Evolutionary conservation across 805 yeast genomes (phyloP).

Genomic region (Barnettozyma wickerhamii): DNA sequence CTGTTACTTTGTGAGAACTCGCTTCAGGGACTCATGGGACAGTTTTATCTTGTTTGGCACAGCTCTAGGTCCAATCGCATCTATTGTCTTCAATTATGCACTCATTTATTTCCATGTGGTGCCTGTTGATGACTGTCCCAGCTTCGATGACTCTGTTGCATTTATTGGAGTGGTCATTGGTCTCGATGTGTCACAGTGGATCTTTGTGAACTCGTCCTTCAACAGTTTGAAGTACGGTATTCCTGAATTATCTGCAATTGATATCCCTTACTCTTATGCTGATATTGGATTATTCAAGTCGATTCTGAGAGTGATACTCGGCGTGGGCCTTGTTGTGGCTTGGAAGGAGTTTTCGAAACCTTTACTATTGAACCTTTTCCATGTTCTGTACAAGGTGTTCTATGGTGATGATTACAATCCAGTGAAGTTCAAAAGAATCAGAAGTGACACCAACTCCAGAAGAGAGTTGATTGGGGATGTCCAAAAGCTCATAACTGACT

Average conservation of each 20-base stretch:
- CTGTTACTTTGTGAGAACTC: slow-evolving; percentile 45
- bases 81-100: slow-evolving; percentile 38
- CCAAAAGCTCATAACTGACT: slow-evolving; percentile 13
- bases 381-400: slow-evolving; percentile 46
- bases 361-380: slow-evolving; percentile 50
- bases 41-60: slow-evolving; percentile 31
- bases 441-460: slow-evolving; percentile 21
- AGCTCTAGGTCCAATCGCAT: slow-evolving; percentile 30
- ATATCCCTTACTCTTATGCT: slow-evolving; percentile 38
- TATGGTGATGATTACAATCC: slow-evolving; percentile 13
- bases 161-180: slow-evolving; percentile 87
- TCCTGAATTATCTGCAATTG: slow-evolving; percentile 20
- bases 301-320: slow-evolving; percentile 49
- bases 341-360: slow-evolving; percentile 80
- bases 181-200: slow-evolving; percentile 42
- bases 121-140: slow-evolving; percentile 93
- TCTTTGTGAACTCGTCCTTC: slow-evolving; percentile 20
- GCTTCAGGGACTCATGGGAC: slow-evolving; percentile 43
- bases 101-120: slow-evolving; percentile 68
- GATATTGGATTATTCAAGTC: slow-evolving; percentile 40
- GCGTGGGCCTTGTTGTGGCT: slow-evolving; percentile 53
- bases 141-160: slow-evolving; percentile 93
- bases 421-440: slow-evolving; percentile 21
- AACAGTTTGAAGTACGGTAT: slow-evolving; percentile 15
- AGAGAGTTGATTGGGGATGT: slow-evolving; percentile 23